These are phyloP conservation scores for Plenodomus biglobosus DNA, from an alignment of 2,329 filamentous ascomycete species.

Conservation along the genomic window DNA sequence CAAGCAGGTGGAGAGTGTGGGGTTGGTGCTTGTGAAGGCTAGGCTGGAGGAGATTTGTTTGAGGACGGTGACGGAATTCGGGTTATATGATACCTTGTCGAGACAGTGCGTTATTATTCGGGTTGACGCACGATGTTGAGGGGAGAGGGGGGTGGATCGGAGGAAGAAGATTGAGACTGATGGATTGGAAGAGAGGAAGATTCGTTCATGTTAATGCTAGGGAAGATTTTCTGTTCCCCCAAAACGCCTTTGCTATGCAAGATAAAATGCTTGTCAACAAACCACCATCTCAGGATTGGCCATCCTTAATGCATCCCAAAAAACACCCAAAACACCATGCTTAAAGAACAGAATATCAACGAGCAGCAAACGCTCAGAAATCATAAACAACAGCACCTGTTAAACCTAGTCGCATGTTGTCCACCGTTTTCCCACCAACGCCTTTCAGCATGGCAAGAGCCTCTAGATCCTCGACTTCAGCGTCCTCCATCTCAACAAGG, in stretches of 20 bases:
- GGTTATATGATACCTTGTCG: slow-evolving; percentile 41
- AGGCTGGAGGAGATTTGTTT: slow-evolving; percentile 38
- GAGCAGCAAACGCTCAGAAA: slow-evolving; percentile 22
- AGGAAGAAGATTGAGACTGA: too few species aligned
- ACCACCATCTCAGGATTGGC: neutral
- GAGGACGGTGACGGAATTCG: slow-evolving; percentile 40
- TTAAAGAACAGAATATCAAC: slow-evolving; percentile 9
- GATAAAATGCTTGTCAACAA: neutral
- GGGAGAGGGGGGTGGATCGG: too few species aligned
- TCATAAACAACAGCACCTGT: slow-evolving; percentile 18
- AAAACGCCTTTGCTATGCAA: neutral
- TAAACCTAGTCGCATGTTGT: slow-evolving; percentile 52
- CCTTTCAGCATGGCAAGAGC: slow-evolving; percentile 52
- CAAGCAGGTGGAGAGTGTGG: slow-evolving; percentile 9
- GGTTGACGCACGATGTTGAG: slow-evolving; percentile 20
- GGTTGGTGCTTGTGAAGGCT: slow-evolving; percentile 30
- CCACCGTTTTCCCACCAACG: slow-evolving; percentile 54
- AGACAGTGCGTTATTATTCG: slow-evolving; percentile 37
- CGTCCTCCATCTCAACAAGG: slow-evolving; percentile 51
- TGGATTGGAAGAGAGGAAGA: neutral
- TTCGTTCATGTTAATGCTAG: neutral
- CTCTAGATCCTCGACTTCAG: slow-evolving; percentile 46
- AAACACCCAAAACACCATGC: slow-evolving; percentile 22
- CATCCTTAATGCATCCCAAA: neutral
- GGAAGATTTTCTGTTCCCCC: neutral